phyloP scores from a whole-genome alignment of 2,329 filamentous ascomycete species.

The Verticillium nubilum region DNA sequence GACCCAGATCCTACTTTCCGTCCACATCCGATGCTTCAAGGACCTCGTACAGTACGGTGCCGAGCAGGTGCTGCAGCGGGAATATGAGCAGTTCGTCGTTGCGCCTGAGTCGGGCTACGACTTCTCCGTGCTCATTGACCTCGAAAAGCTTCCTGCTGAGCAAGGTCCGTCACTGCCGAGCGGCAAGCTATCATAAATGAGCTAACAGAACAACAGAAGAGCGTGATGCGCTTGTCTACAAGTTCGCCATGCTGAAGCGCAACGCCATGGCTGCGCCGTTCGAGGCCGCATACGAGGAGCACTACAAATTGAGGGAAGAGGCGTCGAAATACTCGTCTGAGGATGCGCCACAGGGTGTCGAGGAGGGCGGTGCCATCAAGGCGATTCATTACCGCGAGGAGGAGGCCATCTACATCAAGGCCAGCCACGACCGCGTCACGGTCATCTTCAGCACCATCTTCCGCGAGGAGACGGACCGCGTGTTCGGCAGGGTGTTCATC shows the following conservation, averaged over 20 bases:
- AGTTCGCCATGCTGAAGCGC: conserved; percentile 88
- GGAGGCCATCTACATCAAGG: conserved; percentile 98
- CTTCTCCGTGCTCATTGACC: conserved; percentile 86
- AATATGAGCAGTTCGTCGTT: conserved; percentile 91
- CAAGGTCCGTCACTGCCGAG: conserved; percentile 50
- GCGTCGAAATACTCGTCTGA: conserved; percentile 91
- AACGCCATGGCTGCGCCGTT: conserved; percentile 99
- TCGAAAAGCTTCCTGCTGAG: conserved; percentile 78
- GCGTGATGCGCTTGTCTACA: conserved; percentile 77
- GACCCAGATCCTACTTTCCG: conserved; percentile 89
- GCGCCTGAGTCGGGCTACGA: conserved; percentile 86
- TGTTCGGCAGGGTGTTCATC: conserved; percentile 97
- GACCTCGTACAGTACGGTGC: conserved; percentile 93
- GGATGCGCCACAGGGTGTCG: conserved; percentile 83
- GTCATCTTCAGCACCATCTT: conserved; percentile 99
- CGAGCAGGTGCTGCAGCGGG: conserved; percentile 81
- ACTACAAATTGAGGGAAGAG: conserved; percentile 79
- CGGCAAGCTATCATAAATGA: not conserved
- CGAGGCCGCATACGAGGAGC: conserved; percentile 92
- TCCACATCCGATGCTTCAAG: conserved; percentile 89
- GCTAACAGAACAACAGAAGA: conserved; percentile 50
- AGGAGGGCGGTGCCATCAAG: conserved; percentile 88
- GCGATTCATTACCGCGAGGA: conserved; percentile 98
- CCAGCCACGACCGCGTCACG: conserved; percentile 92
- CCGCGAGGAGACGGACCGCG: conserved; percentile 92